A percentile compares a stretch with the other conserved stretches of the same genome.
Evolutionary conservation across 768 basidiomycete genomes (phyloP).

Genomic region (Tulasnella sp.): DNA sequence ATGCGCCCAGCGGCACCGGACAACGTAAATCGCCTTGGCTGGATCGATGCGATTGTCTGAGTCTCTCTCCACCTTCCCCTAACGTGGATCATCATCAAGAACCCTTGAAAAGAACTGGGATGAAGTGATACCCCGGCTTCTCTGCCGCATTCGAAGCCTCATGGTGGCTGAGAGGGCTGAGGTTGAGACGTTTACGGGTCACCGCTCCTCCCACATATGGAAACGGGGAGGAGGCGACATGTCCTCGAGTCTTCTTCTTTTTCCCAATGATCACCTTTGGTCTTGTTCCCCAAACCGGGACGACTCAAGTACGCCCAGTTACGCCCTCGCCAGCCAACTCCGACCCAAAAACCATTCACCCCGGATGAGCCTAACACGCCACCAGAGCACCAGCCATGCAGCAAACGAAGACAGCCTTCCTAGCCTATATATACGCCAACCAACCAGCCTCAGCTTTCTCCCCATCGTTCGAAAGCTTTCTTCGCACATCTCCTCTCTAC

Average conservation of each 20-base stretch:
- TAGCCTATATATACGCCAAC: background rate
- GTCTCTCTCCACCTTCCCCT: too few species aligned
- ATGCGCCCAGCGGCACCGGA: conserved; percentile 10
- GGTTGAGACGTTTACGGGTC: background rate
- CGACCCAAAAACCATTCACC: background rate
- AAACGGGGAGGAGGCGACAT: background rate
- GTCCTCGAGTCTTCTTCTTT: background rate
- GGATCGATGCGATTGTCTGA: background rate
- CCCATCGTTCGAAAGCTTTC: conserved; percentile 7
- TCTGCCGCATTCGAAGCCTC: background rate
- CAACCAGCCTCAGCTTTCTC: background rate
- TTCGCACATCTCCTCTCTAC: conserved; percentile 3
- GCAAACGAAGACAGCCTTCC: background rate
- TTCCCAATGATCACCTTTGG: background rate
- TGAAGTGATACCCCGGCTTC: background rate
- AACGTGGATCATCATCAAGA: background rate
- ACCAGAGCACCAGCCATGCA: background rate
- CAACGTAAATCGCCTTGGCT: conserved; percentile 3
- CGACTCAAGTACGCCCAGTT: background rate
- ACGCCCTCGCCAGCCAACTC: background rate
- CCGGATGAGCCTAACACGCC: background rate
- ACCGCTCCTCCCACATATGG: background rate
- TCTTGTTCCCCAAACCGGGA: background rate
- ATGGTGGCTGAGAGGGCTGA: background rate
- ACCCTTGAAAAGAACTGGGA: background rate